A percentile compares a stretch with the other conserved stretches of the same genome.
phyloP scores from a whole-genome alignment of 2,329 filamentous ascomycete species.

The Fusarium guadeloupense region DNA sequence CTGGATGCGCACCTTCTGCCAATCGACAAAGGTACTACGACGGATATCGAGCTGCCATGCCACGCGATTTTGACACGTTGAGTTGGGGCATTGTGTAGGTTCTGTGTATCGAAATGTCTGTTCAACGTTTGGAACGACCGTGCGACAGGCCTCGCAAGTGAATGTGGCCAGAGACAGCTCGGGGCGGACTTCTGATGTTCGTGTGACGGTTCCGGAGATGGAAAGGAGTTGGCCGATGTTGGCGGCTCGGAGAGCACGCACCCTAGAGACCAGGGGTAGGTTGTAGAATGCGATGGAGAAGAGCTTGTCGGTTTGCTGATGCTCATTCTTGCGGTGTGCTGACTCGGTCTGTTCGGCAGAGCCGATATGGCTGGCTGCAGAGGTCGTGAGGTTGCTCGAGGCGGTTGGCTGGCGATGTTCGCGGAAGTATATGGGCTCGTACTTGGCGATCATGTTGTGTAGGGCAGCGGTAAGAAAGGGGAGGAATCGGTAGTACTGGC shows the following conservation, averaged over 20 bases:
- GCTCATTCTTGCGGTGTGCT: slow-evolving; percentile 81
- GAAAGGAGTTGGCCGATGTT: slow-evolving; percentile 94
- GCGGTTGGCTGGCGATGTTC: slow-evolving; percentile 88
- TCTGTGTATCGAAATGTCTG: slow-evolving; percentile 98
- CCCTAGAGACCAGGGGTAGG: slow-evolving; percentile 83
- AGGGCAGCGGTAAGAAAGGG: slow-evolving; percentile 89
- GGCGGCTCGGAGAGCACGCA: slow-evolving; percentile 84
- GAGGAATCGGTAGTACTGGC: slow-evolving; percentile 93
- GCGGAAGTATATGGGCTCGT: slow-evolving; percentile 93
- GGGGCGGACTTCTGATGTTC: slow-evolving; percentile 95
- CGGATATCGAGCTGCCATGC: slow-evolving; percentile 98
- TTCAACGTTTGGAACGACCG: slow-evolving; percentile 88
- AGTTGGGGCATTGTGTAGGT: slow-evolving; percentile 92
- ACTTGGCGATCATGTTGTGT: slow-evolving; percentile 92
- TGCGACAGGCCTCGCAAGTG: slow-evolving; percentile 86
- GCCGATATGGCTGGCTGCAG: slow-evolving; percentile 70
- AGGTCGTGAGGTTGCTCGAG: slow-evolving; percentile 75
- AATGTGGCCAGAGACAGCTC: slow-evolving; percentile 94
- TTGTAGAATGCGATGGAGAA: slow-evolving; percentile 96
- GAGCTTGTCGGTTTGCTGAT: slow-evolving; percentile 96
- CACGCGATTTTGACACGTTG: slow-evolving; percentile 83
- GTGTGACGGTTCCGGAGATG: slow-evolving; percentile 94
- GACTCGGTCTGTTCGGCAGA: slow-evolving; percentile 72
- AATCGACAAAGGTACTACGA: slow-evolving; percentile 97
- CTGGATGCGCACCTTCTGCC: slow-evolving; percentile 98